Base-by-base conservation (phyloP, 176 grass and related monocot genomes). In the Juncus inflexus region DNA sequence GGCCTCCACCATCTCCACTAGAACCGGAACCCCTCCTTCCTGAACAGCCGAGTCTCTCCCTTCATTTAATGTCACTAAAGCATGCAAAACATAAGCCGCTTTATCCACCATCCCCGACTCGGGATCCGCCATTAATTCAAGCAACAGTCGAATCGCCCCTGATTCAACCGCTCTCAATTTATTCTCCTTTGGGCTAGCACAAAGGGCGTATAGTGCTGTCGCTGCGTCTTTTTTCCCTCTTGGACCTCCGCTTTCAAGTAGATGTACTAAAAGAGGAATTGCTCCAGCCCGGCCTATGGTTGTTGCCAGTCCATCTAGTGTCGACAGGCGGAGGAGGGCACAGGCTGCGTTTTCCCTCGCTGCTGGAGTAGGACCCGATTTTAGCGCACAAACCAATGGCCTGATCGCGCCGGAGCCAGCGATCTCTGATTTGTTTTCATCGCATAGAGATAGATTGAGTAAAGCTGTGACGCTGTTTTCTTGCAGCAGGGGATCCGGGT, bases 191-290 rank as follows among this genome's bases (percentile, higher is more conserved):
- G 77, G 69, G 61, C 84, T 72, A 12, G 52, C 63, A 79, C 86
- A 95, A 38, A 97, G 83, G 28, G 77, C 39, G 75, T 77, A 97
- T 11, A 97, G 80, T 7, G 94, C 84, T 6, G 88, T 86, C 43
- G 94, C 82, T 4, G 94, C 94, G 75, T 97, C 94, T 74, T 97
- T 92, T 80, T 97, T 91, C 42, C 85, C 94, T 11, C 94, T 77
- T 14, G 67, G 11, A 2, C 81, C 77, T 9, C 88, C 88, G 71
- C 74, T 75, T 84, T 97, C 88, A 40, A 97, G 85, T 2, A 97
- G 83, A 39, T 78, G 49, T 13, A 97, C 83, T 4, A 97, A 76
- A 4, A 86, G 83, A 3, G 94, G 83, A 38, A 97, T 37, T 1
- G 94, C 88, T 11, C 88, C 88, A 3, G 85, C 80, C 41, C 80